Evolutionary conservation across 768 basidiomycete genomes (phyloP), one percentile per base, ranked within the genome.

Genomic region (Serpula lacrymans): DNA sequence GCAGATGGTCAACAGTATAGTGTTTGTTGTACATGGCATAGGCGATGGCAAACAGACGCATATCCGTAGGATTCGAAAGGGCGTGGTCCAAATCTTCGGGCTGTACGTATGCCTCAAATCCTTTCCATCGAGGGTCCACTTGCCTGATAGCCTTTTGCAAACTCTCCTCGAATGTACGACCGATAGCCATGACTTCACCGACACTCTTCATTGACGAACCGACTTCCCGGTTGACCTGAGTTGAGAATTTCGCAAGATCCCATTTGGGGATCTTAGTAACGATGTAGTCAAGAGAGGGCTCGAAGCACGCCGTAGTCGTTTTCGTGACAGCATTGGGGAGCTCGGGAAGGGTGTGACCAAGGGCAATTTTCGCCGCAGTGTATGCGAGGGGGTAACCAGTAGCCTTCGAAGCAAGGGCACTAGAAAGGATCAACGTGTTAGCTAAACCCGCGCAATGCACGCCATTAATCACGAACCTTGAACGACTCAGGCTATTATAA

Each of bases 261-360:
- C 96, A 98, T 63, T 97, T 97, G 46, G 96, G 96, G 49, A 99
- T 98, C 69, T 99, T 99, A 35, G 93, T 96, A 45, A 99, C 96
- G 57, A 99, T 96, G 65, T 99, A 99, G 64, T 99, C 96, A 31
- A 99, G 75, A 6, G 94, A 95, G 18, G 96, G 95, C 60, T 99
- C 96, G 66, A 98, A 99, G 68, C 96, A 98, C 2, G 96, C 96
- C 8, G 96, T 98, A 1, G 96, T 99, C 3, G 93, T 95, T 70
- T 98, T 99, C 37, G 96, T 99, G 47, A 99, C 96, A 28, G 96
- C 94, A 63, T 99, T 99, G 11, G 95, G 95, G 16, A 98, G 77
- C 71, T 97, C 95, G 5, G 95, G 95, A 22, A 99, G 82, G 13
- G 96, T 98, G 63, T 97, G 81, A 34, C 96, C 96, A 35, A 98